Percentiles rank a stretch among this genome's conserved stretches.
phyloP scores from a whole-genome alignment of 1,284 basidiomycete genomes.

The Ustilago cynodontis region DNA sequence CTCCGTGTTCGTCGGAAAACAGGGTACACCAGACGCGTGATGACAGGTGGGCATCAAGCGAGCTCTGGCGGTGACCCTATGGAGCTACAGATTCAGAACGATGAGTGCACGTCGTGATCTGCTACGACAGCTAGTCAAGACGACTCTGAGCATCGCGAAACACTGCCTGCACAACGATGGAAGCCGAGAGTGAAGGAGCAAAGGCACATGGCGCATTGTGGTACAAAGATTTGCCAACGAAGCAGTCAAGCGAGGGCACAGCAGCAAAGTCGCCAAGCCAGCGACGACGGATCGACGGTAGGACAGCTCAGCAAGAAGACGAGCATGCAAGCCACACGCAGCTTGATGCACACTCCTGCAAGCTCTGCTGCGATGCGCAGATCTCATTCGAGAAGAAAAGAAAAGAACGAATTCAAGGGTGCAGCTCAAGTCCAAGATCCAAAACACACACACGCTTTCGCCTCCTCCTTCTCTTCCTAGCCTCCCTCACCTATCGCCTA shows the following conservation, averaged over 20 bases:
- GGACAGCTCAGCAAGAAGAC: slow-evolving; percentile 1
- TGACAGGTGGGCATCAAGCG: background rate
- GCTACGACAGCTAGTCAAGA: background rate
- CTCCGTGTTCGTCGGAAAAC: no score
- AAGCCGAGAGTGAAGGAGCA: background rate
- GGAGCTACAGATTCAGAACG: no score
- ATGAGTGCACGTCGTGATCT: no score
- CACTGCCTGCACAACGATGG: background rate
- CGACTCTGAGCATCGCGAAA: background rate
- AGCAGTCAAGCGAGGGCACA: background rate
- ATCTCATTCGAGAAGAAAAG: background rate
- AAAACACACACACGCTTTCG: slow-evolving; percentile 10
- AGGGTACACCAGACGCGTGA: no score
- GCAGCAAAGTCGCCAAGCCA: background rate
- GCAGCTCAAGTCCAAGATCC: slow-evolving; percentile 14
- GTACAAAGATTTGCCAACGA: background rate
- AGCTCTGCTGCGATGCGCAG: slow-evolving; percentile 9
- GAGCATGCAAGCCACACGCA: slow-evolving; percentile 3
- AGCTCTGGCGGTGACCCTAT: no score
- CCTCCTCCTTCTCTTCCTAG: background rate
- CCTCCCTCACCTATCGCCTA: no score
- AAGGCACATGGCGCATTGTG: slow-evolving; percentile 2
- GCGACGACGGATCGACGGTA: background rate
- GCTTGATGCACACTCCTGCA: slow-evolving; percentile 8
- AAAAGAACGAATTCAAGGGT: slow-evolving; percentile 13